Base-by-base conservation (phyloP, 768 basidiomycete species). In the Astraeus odoratus region DNA sequence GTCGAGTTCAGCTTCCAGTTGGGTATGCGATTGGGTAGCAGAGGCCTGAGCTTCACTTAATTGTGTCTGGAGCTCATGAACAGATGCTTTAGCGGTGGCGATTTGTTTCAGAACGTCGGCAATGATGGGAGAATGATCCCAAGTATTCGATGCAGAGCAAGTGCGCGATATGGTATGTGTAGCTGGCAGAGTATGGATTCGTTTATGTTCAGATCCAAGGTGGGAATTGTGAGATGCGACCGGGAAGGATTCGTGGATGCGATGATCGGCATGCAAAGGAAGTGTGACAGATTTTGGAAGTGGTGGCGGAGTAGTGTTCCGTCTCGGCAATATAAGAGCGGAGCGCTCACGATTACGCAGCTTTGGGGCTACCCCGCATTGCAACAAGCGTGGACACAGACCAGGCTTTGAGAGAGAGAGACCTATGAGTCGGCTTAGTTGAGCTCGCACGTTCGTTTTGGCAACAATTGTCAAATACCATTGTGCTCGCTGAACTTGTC, bases 281-380 rank as follows among this genome's bases (percentile, higher is more conserved):
- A 91, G 65, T 10, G 84, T 83, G 13, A 74, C 88, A 4, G 87
- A 84, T 65, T 90, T 86, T 20, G 88, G 88, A 16, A 90, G 71
- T 27, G 88, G 89, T 1, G 89, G 89, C 1, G 89, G 88, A 0
- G 84, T 80, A n/a, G 76, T 76, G 58, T 76, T 86, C 45, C 86
- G 77, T 22, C 69, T 64, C 19, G 73, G 60, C n/a, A 56, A 43
- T 18, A 55, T 50, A 31, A 53, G 54, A 34, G 67, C 61, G n/a
- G 73, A 71, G 52, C 73, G 73, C 58, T 80, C 77, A 38, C 76
- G 74, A 66, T 78, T 78, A 52, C 76, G 65, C 26, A 80, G 60
- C 50, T 67, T 77, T 26, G 81, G 78, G 22, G 81, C 77, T 15
- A 74, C 70, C 36, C 72, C 74, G 45, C 73, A 60, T 44, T 64